Base-by-base conservation (phyloP, 352 stramenopile species). In the Phytophthora podocarpi region DNA sequence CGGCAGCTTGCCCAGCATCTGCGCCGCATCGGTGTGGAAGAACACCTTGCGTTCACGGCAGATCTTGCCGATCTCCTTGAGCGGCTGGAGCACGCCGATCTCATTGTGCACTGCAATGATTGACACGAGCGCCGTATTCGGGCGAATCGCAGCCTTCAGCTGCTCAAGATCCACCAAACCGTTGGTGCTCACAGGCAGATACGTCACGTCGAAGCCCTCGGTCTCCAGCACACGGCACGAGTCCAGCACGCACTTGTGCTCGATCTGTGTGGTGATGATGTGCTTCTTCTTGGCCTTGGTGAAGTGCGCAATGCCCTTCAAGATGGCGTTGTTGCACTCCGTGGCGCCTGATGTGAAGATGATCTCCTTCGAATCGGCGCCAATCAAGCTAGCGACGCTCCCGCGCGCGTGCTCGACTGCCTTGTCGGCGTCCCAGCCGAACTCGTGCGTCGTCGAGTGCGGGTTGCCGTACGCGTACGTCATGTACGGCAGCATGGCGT, bases 41-140 rank as follows among this genome's bases (percentile, higher is more conserved):
- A 99, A 98, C 26, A 99, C 87, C 70, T 98, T 98, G 61, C 84
- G 74, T 18, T 81, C 78, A 42, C 90, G 87, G 70, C 95, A 98
- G 45, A 98, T 93, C 53, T 91, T 76, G 21, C 96, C 96, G 72
- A 99, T 99, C 61, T 98, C 93, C 76, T 98, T 91, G 5, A 99
- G 80, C 9, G 97, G 97, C 76, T 99, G 98, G 24, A 99, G 61
- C 26, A 99, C 98, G 30, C 98, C 98, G 76, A 99, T 99, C 80
- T 99, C 98, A 76, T 99, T 99, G 87, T 99, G 99, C 40, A 99
- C 97, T 2, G 97, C 97, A 88, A 99, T 99, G 37, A 99, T 83
- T 41, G 91, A 98, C 23, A 99, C 93, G 2, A 99, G 76, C 15
- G 91, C 88, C n/a, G 98, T 99, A 59, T 98, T 93, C 0, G 89